These are phyloP conservation scores for Argentina anserina DNA, from an alignment of 306 rosid species.

Conservation along the genomic window DNA sequence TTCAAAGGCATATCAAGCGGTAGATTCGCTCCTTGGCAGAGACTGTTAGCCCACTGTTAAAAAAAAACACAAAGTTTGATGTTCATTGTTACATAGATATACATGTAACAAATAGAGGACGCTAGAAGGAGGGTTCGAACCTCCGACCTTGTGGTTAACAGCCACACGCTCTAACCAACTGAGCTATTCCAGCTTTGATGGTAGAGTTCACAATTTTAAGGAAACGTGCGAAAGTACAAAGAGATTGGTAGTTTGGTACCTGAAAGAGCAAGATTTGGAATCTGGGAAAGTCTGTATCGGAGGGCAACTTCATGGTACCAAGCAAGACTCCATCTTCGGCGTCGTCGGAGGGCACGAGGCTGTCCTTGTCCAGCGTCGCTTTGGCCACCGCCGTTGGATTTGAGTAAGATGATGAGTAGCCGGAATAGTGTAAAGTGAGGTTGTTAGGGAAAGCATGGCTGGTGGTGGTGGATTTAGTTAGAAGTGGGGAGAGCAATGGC, in stretches of 20 bases:
- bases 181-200: constrained; percentile 33
- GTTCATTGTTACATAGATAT: neutral
- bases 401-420: neutral
- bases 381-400: constrained; percentile 18
- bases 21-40: constrained; percentile 84
- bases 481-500: constrained; percentile 21
- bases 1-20: constrained; percentile 85
- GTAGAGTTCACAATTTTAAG: neutral
- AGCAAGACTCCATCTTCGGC: constrained; percentile 71
- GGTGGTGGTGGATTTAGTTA: neutral
- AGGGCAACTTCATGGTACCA: constrained; percentile 79
- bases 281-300: constrained; percentile 51
- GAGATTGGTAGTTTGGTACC: no score
- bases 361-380: constrained; percentile 38
- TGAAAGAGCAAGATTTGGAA: constrained; percentile 72
- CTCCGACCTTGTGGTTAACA: constrained; percentile 46
- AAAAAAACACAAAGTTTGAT: neutral
- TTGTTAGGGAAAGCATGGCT: neutral
- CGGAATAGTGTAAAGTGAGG: constrained; percentile 20
- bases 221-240: no score
- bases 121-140: constrained; percentile 41
- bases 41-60: constrained; percentile 90
- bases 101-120: no score
- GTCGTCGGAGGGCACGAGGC: constrained; percentile 26
- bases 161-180: constrained; percentile 47